Conservation (phyloP, 495 filamentous ascomycete genomes). For the Daldinia loculata region DNA sequence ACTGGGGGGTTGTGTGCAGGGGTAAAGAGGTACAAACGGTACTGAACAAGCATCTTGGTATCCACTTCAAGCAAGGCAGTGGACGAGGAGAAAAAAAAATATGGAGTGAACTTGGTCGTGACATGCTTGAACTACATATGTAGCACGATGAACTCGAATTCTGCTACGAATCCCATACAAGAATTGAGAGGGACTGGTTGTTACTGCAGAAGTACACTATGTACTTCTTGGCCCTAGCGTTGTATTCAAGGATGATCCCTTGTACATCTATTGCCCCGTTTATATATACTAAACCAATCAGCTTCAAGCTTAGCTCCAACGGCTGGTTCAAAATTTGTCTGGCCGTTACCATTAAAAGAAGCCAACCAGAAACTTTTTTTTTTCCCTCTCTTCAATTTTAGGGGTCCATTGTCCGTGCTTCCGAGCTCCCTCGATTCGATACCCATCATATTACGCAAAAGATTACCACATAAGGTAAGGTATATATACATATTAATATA, state of each 20-base stretch:
- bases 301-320: slow-evolving; percentile 4
- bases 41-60: slow-evolving; percentile 26
- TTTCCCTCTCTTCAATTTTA: slow-evolving; percentile 16
- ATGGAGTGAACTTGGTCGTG: slow-evolving; percentile 32
- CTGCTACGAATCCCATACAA: slow-evolving; percentile 37
- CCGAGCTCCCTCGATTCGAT: slow-evolving; percentile 9
- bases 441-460: slow-evolving; percentile 34
- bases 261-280: slow-evolving; percentile 39
- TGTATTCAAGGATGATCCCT: slow-evolving; percentile 33
- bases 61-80: slow-evolving; percentile 31
- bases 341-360: slow-evolving; percentile 23
- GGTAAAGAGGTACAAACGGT: slow-evolving; percentile 36
- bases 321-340: slow-evolving; percentile 32
- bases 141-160: slow-evolving; percentile 26
- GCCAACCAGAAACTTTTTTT: slow-evolving; percentile 22
- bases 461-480: slow-evolving; percentile 27
- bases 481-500: slow-evolving; percentile 1
- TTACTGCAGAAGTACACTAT: slow-evolving; percentile 18
- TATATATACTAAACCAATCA: slow-evolving; percentile 33
- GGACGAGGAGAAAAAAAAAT: slow-evolving; percentile 32
- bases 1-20: slow-evolving; percentile 23
- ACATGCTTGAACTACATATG: slow-evolving; percentile 35
- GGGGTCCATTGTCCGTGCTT: slow-evolving; percentile 31
- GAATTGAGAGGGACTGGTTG: slow-evolving; percentile 28
- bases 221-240: slow-evolving; percentile 23